Conservation (phyloP, 192 early-diverging fungal genomes). For the Coemansia sp. region DNA sequence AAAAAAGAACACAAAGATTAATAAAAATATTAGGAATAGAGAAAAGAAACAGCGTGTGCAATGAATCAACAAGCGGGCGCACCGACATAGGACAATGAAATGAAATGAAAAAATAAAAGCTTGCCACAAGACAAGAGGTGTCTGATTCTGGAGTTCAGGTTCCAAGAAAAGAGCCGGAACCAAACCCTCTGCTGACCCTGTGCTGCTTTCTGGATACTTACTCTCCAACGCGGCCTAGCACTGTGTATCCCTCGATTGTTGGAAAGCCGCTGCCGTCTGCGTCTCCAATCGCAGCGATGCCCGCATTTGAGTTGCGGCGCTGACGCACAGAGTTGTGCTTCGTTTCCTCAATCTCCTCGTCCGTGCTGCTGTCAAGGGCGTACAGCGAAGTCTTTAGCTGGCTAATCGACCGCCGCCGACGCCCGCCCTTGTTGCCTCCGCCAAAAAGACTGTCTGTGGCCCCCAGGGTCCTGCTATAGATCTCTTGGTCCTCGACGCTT, state of each 20-base stretch:
- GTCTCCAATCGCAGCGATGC: constrained; percentile 23
- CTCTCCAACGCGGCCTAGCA: constrained; percentile 46
- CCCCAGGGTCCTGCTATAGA: constrained; percentile 22
- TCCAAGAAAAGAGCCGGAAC: too few relatives aligned
- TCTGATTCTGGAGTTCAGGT: too few relatives aligned
- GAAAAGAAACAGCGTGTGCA: not conserved
- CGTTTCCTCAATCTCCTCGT: constrained; percentile 14
- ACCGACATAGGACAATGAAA: not conserved
- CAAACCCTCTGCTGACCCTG: too few relatives aligned
- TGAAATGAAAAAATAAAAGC: not conserved
- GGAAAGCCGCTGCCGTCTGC: constrained; percentile 37
- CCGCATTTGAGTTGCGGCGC: constrained; percentile 47
- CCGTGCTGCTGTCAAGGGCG: constrained; percentile 27
- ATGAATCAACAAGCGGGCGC: not conserved
- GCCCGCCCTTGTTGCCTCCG: constrained; percentile 6
- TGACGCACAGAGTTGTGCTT: constrained; percentile 10
- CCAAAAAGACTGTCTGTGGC: constrained; percentile 15
- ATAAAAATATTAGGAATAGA: not conserved
- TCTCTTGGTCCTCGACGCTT: constrained; percentile 18
- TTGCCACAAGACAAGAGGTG: too few relatives aligned
- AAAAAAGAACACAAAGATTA: not conserved
- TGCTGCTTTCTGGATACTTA: constrained; percentile 18
- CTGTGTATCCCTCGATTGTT: constrained; percentile 50
- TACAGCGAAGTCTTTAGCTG: constrained; percentile 30
- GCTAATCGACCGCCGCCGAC: constrained; percentile 43